Percentiles rank a stretch among this genome's conserved stretches.
Conservation (phyloP, 2,329 filamentous ascomycete species). For the Monosporascus sp. region DNA sequence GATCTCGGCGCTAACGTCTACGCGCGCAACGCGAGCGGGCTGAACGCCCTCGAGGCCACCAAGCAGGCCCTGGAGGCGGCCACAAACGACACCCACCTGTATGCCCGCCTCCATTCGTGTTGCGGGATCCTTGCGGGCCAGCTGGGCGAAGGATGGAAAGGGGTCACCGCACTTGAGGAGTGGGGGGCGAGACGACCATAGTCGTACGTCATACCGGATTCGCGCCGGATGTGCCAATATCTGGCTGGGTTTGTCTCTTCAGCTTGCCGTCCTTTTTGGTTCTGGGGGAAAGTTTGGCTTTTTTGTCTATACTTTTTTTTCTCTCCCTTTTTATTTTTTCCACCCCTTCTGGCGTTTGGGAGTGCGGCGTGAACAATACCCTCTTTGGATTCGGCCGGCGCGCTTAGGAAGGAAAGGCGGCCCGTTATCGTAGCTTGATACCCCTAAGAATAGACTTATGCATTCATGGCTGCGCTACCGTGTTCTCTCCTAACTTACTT, state of each 20-base stretch:
- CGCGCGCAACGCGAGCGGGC: constrained; percentile 37
- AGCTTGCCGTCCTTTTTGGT: too few species aligned
- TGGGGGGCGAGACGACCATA: constrained; percentile 24
- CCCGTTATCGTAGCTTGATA: too few species aligned
- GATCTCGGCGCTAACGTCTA: constrained; percentile 43
- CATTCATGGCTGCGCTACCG: too few species aligned
- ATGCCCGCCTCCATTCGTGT: constrained; percentile 40
- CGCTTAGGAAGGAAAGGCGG: too few species aligned
- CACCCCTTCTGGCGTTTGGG: background rate
- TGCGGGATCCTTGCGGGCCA: constrained; percentile 39
- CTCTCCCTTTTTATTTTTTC: background rate
- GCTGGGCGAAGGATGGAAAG: constrained; percentile 22
- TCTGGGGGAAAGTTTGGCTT: background rate
- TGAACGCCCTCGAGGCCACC: constrained; percentile 41
- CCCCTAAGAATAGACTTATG: background rate
- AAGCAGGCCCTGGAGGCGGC: constrained; percentile 34
- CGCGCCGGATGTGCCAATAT: too few species aligned
- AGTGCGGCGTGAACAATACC: background rate
- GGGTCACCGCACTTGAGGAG: constrained; percentile 35
- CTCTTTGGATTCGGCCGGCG: background rate
- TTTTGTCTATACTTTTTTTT: background rate
- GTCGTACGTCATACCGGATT: too few species aligned
- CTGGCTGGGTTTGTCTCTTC: too few species aligned
- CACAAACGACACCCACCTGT: constrained; percentile 26
- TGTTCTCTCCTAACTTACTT: too few species aligned